phyloP scores from a whole-genome alignment of 2,329 filamentous ascomycete species.

The Ilyonectria robusta region DNA sequence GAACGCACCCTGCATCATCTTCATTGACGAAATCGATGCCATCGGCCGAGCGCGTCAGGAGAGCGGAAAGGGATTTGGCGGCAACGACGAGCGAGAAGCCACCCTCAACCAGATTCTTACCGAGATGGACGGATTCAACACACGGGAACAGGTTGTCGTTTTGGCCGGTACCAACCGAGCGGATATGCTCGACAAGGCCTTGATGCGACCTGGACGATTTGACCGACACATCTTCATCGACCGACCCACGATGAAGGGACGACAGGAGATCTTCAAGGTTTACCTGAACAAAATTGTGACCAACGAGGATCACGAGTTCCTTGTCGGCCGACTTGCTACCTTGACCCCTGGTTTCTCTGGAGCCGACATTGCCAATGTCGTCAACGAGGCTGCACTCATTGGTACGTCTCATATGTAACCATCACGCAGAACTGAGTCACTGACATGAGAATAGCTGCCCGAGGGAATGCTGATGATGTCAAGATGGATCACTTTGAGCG shows the following conservation, averaged over 20 bases:
- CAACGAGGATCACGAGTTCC: constrained; percentile 87
- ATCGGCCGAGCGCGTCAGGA: constrained; percentile 93
- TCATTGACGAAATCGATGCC: constrained; percentile 99
- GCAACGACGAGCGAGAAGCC: constrained; percentile 96
- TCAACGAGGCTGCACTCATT: constrained; percentile 96
- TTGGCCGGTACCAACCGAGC: constrained; percentile 96
- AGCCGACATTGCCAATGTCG: constrained; percentile 98
- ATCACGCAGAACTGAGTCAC: constrained; percentile 5
- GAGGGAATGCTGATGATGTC: constrained; percentile 84
- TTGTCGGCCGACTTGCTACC: constrained; percentile 90
- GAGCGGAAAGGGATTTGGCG: constrained; percentile 78
- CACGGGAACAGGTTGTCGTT: constrained; percentile 94
- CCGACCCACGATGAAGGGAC: constrained; percentile 94
- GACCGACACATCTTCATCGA: constrained; percentile 97
- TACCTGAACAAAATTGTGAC: constrained; percentile 96
- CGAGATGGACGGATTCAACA: constrained; percentile 99
- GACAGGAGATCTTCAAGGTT: constrained; percentile 95
- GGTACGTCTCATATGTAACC: constrained; percentile 69
- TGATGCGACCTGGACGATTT: constrained; percentile 97
- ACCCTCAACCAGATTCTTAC: constrained; percentile 98
- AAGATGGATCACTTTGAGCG: constrained; percentile 95
- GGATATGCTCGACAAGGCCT: constrained; percentile 93
- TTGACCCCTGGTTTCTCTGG: constrained; percentile 97
- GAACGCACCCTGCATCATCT: constrained; percentile 98
- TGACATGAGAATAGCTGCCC: constrained; percentile 74